Conservation (phyloP, 164 flowering plant species). For the Dillenia turbinata region DNA sequence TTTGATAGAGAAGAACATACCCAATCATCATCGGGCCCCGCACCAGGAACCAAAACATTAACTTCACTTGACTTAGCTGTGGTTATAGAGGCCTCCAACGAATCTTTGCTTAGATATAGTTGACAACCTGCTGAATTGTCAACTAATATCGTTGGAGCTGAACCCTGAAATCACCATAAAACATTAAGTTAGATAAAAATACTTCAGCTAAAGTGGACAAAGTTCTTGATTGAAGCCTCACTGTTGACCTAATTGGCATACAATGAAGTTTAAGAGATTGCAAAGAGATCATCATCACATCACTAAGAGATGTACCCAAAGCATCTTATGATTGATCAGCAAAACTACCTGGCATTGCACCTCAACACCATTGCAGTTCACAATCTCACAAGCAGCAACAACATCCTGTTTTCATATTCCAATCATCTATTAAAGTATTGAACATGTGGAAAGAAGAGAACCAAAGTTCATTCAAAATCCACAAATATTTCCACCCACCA, state of each 20-base stretch:
- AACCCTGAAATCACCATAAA: conserved; percentile 45
- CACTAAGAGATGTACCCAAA: too few species aligned
- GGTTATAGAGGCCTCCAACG: conserved; percentile 78
- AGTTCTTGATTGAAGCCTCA: too few species aligned
- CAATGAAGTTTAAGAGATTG: too few species aligned
- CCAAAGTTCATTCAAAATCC: too few species aligned
- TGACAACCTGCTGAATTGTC: conserved; percentile 95
- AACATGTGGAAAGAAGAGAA: not conserved
- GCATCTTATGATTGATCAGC: too few species aligned
- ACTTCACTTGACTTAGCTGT: conserved; percentile 97
- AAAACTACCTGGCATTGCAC: conserved; percentile 90
- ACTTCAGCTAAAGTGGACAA: too few species aligned
- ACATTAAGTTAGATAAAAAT: too few species aligned
- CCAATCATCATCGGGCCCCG: conserved; percentile 73
- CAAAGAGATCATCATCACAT: too few species aligned
- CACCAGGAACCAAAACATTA: conserved; percentile 82
- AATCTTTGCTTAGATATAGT: conserved; percentile 76
- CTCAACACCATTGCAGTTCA: conserved; percentile 89
- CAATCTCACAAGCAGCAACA: conserved; percentile 98
- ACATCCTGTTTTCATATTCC: conserved; percentile 57
- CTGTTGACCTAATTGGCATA: too few species aligned
- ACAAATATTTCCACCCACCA: conserved; percentile 40
- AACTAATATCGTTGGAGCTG: conserved; percentile 93
- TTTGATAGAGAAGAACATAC: conserved; percentile 36
- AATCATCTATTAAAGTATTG: conserved; percentile 3